These are phyloP conservation scores for Crataegus laevigata DNA, from an alignment of 306 rosid species.

Conservation along the genomic window DNA sequence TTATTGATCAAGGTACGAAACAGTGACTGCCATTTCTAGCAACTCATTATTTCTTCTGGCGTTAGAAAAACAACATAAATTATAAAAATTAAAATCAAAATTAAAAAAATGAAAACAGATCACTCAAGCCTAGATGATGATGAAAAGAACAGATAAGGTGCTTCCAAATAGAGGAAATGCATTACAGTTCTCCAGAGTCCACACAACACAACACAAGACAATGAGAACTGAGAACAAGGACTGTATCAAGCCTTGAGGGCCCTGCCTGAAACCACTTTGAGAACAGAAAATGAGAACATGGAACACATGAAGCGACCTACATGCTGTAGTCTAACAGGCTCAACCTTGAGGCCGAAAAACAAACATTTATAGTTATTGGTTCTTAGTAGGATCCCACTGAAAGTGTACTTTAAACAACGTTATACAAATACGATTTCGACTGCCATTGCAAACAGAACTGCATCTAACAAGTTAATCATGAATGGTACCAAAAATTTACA, in stretches of 20 bases:
- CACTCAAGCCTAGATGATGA: background rate
- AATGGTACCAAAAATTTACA: background rate
- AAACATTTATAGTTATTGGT: background rate
- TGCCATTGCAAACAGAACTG: background rate
- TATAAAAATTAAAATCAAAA: background rate
- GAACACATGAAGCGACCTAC: background rate
- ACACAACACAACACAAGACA: background rate
- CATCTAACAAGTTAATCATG: background rate
- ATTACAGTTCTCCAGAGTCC: background rate
- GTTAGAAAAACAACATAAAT: background rate
- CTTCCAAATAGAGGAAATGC: background rate
- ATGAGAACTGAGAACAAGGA: background rate
- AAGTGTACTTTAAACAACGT: background rate
- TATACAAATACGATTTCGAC: background rate
- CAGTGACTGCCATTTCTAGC: background rate
- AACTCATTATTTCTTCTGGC: background rate
- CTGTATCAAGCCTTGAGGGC: background rate
- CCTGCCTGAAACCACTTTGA: background rate
- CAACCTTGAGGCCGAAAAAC: background rate
- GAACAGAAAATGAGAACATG: background rate
- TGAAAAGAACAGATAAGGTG: slow-evolving; percentile 2
- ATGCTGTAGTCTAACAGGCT: background rate
- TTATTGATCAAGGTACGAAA: background rate
- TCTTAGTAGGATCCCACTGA: background rate
- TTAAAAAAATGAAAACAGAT: no score